A percentile compares a stretch with the other conserved stretches of the same genome.
Conservation (phyloP, 1,284 basidiomycete species). For the Xanthoconium separans region DNA sequence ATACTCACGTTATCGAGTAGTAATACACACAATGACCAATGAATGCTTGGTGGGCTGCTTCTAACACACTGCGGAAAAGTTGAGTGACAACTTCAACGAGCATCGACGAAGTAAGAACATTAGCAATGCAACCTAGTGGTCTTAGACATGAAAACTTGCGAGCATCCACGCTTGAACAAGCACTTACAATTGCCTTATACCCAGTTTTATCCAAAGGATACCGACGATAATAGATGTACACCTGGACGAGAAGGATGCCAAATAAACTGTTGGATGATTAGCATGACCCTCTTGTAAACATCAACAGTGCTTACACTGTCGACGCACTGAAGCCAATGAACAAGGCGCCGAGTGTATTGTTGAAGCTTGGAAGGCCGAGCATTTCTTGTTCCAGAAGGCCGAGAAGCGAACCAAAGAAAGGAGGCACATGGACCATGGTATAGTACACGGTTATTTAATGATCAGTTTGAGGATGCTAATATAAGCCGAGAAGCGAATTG, state of each 20-base stretch:
- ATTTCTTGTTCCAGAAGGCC: slow-evolving; percentile 13
- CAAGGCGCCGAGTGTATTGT: slow-evolving; percentile 59
- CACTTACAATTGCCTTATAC: slow-evolving; percentile 58
- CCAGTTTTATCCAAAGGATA: slow-evolving; percentile 52
- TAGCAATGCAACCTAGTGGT: slow-evolving; percentile 19
- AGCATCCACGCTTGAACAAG: background rate
- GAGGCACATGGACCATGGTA: background rate
- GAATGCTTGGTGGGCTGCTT: slow-evolving; percentile 52
- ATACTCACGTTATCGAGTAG: slow-evolving; percentile 49
- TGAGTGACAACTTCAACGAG: background rate
- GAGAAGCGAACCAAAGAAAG: slow-evolving; percentile 1
- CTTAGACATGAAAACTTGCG: background rate
- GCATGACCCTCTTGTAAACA: background rate
- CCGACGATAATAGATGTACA: slow-evolving; percentile 51
- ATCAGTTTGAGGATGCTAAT: slow-evolving; percentile 1
- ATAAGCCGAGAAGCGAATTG: slow-evolving; percentile 11
- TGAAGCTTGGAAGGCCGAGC: slow-evolving; percentile 26
- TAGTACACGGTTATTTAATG: slow-evolving; percentile 1
- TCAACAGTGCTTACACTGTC: slow-evolving; percentile 35
- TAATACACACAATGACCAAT: slow-evolving; percentile 58
- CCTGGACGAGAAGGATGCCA: slow-evolving; percentile 54
- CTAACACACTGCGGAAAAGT: slow-evolving; percentile 42
- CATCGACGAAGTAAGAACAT: slow-evolving; percentile 18
- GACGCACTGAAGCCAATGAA: slow-evolving; percentile 59
- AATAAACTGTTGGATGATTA: slow-evolving; percentile 34